Conservation (phyloP, 805 yeast species). For the Wickerhamiella azymoides region DNA sequence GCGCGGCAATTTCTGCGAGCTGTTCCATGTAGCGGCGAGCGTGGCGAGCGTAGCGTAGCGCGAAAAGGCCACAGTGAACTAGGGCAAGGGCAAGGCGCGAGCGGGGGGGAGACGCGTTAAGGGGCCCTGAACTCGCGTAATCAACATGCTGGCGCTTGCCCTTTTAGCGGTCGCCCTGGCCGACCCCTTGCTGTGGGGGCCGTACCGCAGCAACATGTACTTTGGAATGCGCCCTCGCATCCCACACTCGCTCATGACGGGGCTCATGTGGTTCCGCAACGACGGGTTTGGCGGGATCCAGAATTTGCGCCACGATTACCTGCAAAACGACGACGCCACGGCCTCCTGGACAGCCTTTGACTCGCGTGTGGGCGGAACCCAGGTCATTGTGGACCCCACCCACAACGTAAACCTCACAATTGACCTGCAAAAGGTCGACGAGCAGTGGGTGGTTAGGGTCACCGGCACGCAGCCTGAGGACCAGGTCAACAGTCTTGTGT, state of each 20-base stretch:
- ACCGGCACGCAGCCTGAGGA: constrained; percentile 41
- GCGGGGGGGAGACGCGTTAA: not conserved
- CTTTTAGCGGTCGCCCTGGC: not conserved
- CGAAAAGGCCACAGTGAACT: too few species aligned
- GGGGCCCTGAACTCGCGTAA: not conserved
- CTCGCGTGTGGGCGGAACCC: constrained; percentile 76
- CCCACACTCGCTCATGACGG: constrained; percentile 62
- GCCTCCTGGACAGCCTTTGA: constrained; percentile 86
- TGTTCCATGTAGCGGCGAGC: too few species aligned
- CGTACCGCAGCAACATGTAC: constrained; percentile 77
- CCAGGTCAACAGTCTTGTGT: constrained; percentile 47
- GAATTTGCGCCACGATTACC: constrained; percentile 58
- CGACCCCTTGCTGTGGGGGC: constrained; percentile 71
- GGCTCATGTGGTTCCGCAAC: constrained; percentile 77
- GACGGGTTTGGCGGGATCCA: constrained; percentile 41
- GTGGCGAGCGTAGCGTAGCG: too few species aligned
- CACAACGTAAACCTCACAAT: constrained; percentile 49
- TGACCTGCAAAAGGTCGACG: constrained; percentile 66
- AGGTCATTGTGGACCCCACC: constrained; percentile 53
- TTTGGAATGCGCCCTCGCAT: constrained; percentile 73
- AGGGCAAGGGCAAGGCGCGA: not conserved
- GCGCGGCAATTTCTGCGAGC: constrained; percentile 20
- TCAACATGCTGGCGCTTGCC: not conserved
- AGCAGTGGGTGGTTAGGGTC: constrained; percentile 65
- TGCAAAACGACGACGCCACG: constrained; percentile 50